Percentiles rank a stretch among this genome's conserved stretches.
Evolutionary conservation across 192 early-diverging fungal species (phyloP).

Genomic region (Podochytrium sp.): DNA sequence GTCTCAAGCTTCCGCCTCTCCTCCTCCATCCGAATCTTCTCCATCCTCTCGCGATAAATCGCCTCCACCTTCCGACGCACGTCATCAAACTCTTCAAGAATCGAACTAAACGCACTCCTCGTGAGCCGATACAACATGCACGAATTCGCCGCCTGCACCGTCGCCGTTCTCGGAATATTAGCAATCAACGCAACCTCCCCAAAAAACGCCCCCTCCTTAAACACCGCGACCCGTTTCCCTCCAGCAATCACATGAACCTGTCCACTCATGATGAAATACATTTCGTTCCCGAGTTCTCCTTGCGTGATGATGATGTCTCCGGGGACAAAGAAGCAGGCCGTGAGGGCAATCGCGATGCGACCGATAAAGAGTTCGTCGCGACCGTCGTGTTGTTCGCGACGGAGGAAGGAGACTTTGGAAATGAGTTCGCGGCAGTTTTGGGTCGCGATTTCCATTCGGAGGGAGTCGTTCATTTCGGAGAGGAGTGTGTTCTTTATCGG

Average conservation of each 20-base stretch:
- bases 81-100: conserved; percentile 38
- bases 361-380: conserved; percentile 31
- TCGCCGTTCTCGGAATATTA: conserved; percentile 34
- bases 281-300: conserved; percentile 19
- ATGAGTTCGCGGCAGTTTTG: conserved; percentile 35
- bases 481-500: background rate
- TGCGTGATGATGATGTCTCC: conserved; percentile 30
- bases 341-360: conserved; percentile 21
- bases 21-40: conserved; percentile 25
- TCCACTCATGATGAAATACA: conserved; percentile 34
- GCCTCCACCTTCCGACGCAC: conserved; percentile 15
- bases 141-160: conserved; percentile 6
- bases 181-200: conserved; percentile 22
- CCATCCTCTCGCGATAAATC: conserved; percentile 27
- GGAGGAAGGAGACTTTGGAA: conserved; percentile 28
- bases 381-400: conserved; percentile 25
- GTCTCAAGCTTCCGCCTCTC: conserved; percentile 4
- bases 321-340: conserved; percentile 27
- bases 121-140: conserved; percentile 20
- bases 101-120: background rate
- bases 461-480: conserved; percentile 23
- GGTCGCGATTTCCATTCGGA: conserved; percentile 36
- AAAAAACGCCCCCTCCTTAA: conserved; percentile 36
- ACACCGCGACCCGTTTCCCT: conserved; percentile 12
- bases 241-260: conserved; percentile 21